Conservation (phyloP, 345 rosid species). For the Corymbia maculata region DNA sequence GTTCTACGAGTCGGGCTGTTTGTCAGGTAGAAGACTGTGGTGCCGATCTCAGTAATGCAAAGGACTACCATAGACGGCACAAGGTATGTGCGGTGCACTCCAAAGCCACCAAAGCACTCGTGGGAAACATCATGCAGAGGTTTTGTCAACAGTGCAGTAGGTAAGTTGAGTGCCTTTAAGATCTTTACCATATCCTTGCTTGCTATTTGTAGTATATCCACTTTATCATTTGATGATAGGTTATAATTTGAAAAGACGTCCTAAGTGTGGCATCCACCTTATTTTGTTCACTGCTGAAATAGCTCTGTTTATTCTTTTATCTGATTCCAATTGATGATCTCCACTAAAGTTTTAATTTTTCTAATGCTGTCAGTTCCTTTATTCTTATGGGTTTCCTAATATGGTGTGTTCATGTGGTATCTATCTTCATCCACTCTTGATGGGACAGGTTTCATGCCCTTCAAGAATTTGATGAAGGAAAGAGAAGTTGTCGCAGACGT, state of each 20-base stretch:
- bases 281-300: not conserved
- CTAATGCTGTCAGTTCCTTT: not conserved
- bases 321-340: not conserved
- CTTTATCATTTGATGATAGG: not conserved
- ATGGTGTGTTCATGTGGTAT: not conserved
- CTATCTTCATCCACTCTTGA: not conserved
- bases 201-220: not conserved
- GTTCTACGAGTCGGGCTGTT: constrained; percentile 49
- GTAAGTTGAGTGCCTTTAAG: constrained; percentile 20
- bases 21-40: constrained; percentile 97
- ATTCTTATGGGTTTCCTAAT: not conserved
- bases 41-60: constrained; percentile 81
- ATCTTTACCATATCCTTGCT: not conserved
- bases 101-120: constrained; percentile 78
- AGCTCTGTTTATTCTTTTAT: not conserved
- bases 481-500: constrained; percentile 98
- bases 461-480: constrained; percentile 98
- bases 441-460: constrained; percentile 81
- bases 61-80: constrained; percentile 96
- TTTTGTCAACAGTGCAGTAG: constrained; percentile 99
- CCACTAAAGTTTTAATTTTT: not conserved
- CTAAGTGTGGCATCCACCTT: not conserved
- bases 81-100: constrained; percentile 98
- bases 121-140: constrained; percentile 88
- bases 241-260: not conserved